These are phyloP conservation scores for Priceomyces fermenticarens DNA, from an alignment of 805 yeast genomes.

Conservation along the genomic window DNA sequence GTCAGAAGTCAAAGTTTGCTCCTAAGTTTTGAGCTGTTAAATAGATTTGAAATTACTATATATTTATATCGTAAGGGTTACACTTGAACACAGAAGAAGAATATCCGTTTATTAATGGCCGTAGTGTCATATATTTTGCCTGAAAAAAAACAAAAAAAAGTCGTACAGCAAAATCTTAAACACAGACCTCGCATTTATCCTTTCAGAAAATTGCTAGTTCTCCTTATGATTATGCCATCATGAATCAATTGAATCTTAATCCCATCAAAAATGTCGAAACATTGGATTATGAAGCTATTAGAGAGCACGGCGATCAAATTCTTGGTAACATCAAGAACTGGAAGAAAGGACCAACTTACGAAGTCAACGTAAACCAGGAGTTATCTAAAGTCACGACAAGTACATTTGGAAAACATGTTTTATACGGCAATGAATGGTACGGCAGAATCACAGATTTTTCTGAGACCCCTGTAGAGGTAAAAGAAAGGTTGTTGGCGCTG, in stretches of 20 bases:
- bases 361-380: slow-evolving; percentile 1
- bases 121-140: no score
- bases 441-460: slow-evolving; percentile 12
- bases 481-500: slow-evolving; percentile 4
- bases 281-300: not conserved
- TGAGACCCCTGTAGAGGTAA: slow-evolving; percentile 2
- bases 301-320: slow-evolving; percentile 3
- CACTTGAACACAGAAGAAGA: no score
- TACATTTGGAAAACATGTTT: slow-evolving; percentile 4
- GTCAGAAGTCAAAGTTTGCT: slow-evolving; percentile 16
- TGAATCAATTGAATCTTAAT: slow-evolving; percentile 1
- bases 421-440: slow-evolving; percentile 12
- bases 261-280: slow-evolving; percentile 3
- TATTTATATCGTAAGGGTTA: no score
- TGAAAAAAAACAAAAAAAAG: no score
- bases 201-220: no score
- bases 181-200: no score
- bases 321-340: slow-evolving; percentile 5
- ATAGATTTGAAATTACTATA: no score
- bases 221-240: not conserved
- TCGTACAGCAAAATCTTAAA: no score
- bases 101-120: no score
- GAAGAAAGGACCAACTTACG: slow-evolving; percentile 4
- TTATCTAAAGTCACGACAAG: slow-evolving; percentile 1
- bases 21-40: not conserved